These are phyloP conservation scores for Styphnolobium japonicum DNA, from an alignment of 306 rosid genomes.

Conservation along the genomic window DNA sequence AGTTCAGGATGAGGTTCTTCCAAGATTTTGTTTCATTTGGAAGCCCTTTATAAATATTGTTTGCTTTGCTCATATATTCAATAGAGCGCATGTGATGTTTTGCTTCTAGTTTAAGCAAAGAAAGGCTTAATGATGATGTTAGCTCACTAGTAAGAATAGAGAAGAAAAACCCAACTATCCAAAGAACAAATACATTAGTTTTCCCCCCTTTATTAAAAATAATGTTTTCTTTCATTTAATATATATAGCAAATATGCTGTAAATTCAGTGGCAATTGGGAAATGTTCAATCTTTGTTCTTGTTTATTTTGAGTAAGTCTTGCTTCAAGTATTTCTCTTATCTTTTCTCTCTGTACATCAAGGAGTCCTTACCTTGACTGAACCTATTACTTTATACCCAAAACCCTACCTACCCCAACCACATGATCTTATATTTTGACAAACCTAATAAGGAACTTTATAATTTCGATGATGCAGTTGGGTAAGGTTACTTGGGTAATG, in stretches of 20 bases:
- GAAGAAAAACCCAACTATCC: conserved; percentile 8
- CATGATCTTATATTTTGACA: no score
- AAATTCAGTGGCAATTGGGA: neutral
- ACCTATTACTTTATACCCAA: neutral
- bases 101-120: conserved; percentile 30
- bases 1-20: conserved; percentile 47
- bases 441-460: neutral
- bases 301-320: neutral
- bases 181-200: neutral
- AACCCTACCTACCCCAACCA: neutral
- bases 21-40: conserved; percentile 33
- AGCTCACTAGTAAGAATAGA: conserved; percentile 27
- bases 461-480: neutral
- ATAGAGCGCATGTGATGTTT: conserved; percentile 21
- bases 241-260: conserved; percentile 15
- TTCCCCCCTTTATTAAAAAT: neutral
- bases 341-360: neutral
- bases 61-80: conserved; percentile 22
- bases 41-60: conserved; percentile 12
- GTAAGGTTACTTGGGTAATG: neutral
- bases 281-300: neutral
- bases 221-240: neutral
- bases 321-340: neutral
- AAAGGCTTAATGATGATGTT: conserved; percentile 4
- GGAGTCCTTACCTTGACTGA: neutral